Evolutionary conservation across 2,329 filamentous ascomycete species (phyloP), one percentile per base, ranked within the genome.

Genomic region (Monosporascus sp.): DNA sequence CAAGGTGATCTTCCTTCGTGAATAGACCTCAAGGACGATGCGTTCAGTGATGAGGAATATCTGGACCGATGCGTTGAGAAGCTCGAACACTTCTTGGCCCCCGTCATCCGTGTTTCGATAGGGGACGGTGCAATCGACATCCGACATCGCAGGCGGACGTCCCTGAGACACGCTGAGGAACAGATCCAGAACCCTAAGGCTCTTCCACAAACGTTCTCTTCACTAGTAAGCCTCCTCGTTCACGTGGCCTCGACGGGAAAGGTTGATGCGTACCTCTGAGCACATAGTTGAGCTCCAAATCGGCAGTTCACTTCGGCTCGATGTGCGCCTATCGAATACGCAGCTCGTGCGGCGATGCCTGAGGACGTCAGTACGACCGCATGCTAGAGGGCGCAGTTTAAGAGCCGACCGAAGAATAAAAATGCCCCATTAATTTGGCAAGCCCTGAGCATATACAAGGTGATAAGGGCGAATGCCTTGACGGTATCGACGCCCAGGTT

Each of bases 361-460:
- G 22, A n/a, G 20, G 5, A 4, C 9, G 11, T 62, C 35, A 61
- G 51, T 35, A 9, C 3, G 4, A 7, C 2, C 18, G 18, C 4
- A 14, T 18, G 18, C 39, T 43, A 43, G 2, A 2, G 5, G 6
- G 6, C 3, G 11, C 11, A 2, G 25, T 18, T 25, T 14, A n/a
- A 22, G 17, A 1, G 38, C 57, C 37, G 41, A 61, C 61, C 79
- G 18, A 81, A 80, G 61, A 80, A 77, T 2, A 82, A 61, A 47
- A 80, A 82, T 0, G 76, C 76, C 1, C 76, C 76, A 52, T 80
- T 81, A 60, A 81, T 79, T 60, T 81, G 78, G 50, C 77, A 80
- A 3, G 78, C 73, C 27, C 75, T 74, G 3, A 81, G 74, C 74
- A 80, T 80, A 64, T 80, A 80, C 7, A 81, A 57, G 0, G 77